Evolutionary conservation across 352 stramenopile genomes (phyloP), one percentile per base, ranked within the genome.

Genomic region (Lagenidium giganteum): DNA sequence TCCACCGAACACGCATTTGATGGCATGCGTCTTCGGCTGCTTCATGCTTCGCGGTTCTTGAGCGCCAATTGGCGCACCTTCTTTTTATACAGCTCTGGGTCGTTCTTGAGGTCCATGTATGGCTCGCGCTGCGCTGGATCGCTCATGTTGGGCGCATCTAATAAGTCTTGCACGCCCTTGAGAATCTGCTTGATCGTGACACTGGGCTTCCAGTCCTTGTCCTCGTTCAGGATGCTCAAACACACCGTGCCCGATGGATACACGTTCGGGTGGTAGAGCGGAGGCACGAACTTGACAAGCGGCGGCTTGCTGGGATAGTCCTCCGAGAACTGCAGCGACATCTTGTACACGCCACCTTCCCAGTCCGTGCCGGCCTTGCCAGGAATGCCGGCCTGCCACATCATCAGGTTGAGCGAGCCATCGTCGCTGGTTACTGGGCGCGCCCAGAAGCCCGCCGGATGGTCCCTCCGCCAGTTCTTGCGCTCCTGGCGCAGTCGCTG

Each of bases 161-260:
- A 56, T 44, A 95, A 61, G 59, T 95, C 83, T 46, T 97, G 89
- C 54, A 99, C 97, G 40, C 96, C 96, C 62, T 98, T 89, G 46
- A 99, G 76, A 59, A 99, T 97, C 74, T 99, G 95, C 57, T 97
- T 96, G 66, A 98, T 93, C n/a, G 90, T 97, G 42, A 98, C 90
- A 18, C 93, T 96, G 20, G 96, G 96, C 61, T 97, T 96, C 96
- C 96, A 99, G 60, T 96, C 95, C 64, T 98, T 95, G 74, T 99
- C 96, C 74, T 99, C 96, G 62, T 99, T 98, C 28, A 99, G 54
- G 57, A 99, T 99, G 55, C 83, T 97, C 20, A 98, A 67, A 67
- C 96, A 99, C 37, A 99, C 96, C 3, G 96, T 99, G 31, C 96
- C 96, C 8, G 86, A 97, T 17, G 93, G 93, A 64, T 98, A 98